Evolutionary conservation across 2,329 filamentous ascomycete species (phyloP).

Genomic region (Aspergillus pseudoglaucus): DNA sequence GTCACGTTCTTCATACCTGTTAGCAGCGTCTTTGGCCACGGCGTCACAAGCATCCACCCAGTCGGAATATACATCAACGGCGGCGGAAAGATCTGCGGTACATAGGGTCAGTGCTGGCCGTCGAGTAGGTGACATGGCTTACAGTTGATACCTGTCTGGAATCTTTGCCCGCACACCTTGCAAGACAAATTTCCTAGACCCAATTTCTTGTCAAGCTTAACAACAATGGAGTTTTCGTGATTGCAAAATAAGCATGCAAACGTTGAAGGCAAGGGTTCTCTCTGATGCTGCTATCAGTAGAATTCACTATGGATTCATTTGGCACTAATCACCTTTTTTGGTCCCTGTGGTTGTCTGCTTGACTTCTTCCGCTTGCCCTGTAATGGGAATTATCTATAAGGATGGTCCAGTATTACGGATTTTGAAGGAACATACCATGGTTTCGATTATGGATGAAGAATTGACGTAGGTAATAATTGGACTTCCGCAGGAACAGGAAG

Average conservation of each 20-base stretch:
- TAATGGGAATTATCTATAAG: not conserved
- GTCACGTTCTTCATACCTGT: constrained; percentile 24
- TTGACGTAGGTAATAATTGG: not conserved
- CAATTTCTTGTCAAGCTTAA: constrained; percentile 90
- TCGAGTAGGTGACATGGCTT: constrained; percentile 28
- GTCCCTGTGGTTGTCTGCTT: constrained; percentile 70
- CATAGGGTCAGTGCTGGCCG: not conserved
- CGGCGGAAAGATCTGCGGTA: constrained; percentile 68
- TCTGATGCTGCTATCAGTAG: constrained; percentile 21
- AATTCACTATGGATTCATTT: constrained; percentile 1
- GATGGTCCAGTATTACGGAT: not conserved
- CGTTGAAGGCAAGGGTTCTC: constrained; percentile 54
- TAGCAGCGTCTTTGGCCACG: constrained; percentile 57
- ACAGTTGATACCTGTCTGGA: constrained; percentile 93
- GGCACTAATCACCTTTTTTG: constrained; percentile 62
- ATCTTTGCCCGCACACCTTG: constrained; percentile 88
- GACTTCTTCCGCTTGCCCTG: constrained; percentile 91
- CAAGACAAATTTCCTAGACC: constrained; percentile 80
- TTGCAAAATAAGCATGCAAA: constrained; percentile 99
- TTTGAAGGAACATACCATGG: constrained; percentile 2
- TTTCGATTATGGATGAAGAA: constrained; percentile 1
- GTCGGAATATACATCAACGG: constrained; percentile 93
- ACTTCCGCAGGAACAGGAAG: not conserved
- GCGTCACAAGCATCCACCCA: constrained; percentile 93
- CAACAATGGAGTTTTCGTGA: constrained; percentile 84